Evolutionary conservation across 139 green algal species (phyloP).

Genomic region (Chlamydomonas asymmetrica): DNA sequence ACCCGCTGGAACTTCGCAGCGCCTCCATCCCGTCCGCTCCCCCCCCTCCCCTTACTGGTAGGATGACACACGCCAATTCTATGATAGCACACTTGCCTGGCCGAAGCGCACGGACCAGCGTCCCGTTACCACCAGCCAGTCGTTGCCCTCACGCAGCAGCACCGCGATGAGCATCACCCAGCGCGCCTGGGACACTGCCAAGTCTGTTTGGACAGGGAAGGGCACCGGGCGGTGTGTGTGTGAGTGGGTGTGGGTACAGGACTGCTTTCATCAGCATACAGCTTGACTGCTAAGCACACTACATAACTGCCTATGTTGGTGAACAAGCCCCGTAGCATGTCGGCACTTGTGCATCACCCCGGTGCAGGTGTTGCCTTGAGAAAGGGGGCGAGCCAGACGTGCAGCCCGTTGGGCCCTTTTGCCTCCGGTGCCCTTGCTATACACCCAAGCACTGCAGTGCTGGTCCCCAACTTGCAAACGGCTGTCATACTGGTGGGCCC

Average conservation of each 20-base stretch:
- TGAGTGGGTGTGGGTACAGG: not conserved
- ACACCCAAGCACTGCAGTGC: not conserved
- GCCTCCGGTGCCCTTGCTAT: not conserved
- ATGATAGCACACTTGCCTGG: too few species aligned
- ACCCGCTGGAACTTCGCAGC: too few species aligned
- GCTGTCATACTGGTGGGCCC: too few species aligned
- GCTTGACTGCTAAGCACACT: too few species aligned
- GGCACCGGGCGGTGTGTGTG: not conserved
- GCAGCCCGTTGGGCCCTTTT: not conserved
- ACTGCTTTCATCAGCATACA: not conserved
- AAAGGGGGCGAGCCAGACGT: too few species aligned
- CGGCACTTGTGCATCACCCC: not conserved
- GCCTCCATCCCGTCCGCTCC: too few species aligned
- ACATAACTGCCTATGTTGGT: too few species aligned
- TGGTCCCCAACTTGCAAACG: not conserved
- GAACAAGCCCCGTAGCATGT: too few species aligned
- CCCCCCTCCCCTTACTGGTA: too few species aligned
- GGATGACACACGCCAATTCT: too few species aligned
- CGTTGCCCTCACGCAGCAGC: not conserved
- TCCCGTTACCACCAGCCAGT: not conserved
- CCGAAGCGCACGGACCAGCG: conserved; percentile 4
- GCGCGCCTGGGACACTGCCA: too few species aligned
- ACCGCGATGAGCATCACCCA: not conserved
- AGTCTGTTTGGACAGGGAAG: too few species aligned
- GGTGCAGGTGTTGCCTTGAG: not conserved